Base-by-base conservation (phyloP, 2,329 filamentous ascomycete genomes). In the Aspergillus eucalypticola region DNA sequence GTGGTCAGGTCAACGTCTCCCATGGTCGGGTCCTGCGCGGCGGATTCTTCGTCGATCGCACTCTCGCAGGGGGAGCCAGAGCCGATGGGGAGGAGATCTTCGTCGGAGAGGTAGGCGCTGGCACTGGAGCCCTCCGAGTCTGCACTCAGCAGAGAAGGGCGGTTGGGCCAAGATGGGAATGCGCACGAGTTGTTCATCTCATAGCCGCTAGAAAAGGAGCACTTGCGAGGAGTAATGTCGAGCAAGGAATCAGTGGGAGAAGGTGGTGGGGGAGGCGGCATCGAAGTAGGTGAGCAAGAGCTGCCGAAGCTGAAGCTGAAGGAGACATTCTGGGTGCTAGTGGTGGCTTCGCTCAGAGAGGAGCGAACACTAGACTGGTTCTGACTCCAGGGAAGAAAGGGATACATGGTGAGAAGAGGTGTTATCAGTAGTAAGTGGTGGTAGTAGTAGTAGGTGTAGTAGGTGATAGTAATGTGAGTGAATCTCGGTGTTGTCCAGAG, bases 111-210 rank as follows among this genome's bases (percentile, higher is more conserved):
- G 54, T 76, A 78, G 49, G 77, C 74, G 60, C 71, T 76, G 51
- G 73, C 70, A 7, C 64, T 72, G 1, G 69, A 71, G 13, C 68
- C 62, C 10, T 71, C 68, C 3, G 73, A 70, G 48, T 73, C 69
- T 56, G 66, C 66, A 61, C 61, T 73, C 49, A 73, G 69, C 19
- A 79, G 71, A 8, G 75, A 75, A 2, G 74, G 68, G 5, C 77
- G 67, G 69, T 78, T 79, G 49, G 77, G 77, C 77, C 77, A 79
- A 4, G 77, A 79, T 8, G 77, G 77, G 54, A 79, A 79, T 4
- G 77, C 77, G 60, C 77, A 79, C 54, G 75, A 71, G 27, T 72
- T 76, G 67, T 72, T 76, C 69, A 75, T 71, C 7, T 75, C 74
- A 58, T 72, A 71, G 35, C 72, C 66, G 25, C 67, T 72, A 23